Conservation (phyloP, 208 protist species). For the Wallacemonas sp. region DNA sequence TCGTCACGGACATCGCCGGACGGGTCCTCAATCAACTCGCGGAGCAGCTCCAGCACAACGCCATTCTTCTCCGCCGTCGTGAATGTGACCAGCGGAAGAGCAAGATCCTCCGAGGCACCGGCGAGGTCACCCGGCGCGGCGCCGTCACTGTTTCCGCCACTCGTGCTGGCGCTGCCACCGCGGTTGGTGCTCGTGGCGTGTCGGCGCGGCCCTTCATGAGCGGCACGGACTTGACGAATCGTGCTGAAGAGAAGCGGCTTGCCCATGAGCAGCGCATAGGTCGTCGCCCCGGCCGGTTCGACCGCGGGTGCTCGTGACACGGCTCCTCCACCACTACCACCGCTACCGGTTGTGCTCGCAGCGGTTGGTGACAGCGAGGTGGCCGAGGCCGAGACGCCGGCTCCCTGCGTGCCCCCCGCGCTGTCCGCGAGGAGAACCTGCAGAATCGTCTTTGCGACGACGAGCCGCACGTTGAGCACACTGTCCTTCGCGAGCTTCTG, state of each 20-base stretch:
- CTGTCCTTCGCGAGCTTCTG: slow-evolving; percentile 63
- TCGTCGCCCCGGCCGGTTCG: slow-evolving; percentile 22
- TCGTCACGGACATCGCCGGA: slow-evolving; percentile 74
- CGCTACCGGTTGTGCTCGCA: too few relatives aligned
- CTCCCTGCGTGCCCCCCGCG: neutral
- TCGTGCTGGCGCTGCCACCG: neutral
- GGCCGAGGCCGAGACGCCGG: too few relatives aligned
- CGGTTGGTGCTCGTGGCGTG: neutral
- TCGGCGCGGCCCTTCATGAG: neutral
- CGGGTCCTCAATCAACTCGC: slow-evolving; percentile 67
- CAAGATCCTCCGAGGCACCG: neutral
- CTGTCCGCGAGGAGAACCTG: slow-evolving; percentile 35
- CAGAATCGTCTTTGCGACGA: slow-evolving; percentile 68
- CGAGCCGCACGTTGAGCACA: slow-evolving; percentile 77
- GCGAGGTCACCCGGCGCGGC: neutral
- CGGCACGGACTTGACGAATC: neutral
- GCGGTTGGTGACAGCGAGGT: neutral
- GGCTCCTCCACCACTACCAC: too few relatives aligned
- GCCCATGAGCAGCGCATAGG: slow-evolving; percentile 32
- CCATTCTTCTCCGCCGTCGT: slow-evolving; percentile 69
- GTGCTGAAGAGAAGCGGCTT: slow-evolving; percentile 10
- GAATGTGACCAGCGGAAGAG: slow-evolving; percentile 24
- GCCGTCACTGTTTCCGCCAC: neutral
- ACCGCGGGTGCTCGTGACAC: neutral
- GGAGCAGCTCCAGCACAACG: slow-evolving; percentile 59